Percentiles rank a stretch among this genome's conserved stretches.
Conservation (phyloP, 495 filamentous ascomycete genomes). For the Penicillium turbatum region DNA sequence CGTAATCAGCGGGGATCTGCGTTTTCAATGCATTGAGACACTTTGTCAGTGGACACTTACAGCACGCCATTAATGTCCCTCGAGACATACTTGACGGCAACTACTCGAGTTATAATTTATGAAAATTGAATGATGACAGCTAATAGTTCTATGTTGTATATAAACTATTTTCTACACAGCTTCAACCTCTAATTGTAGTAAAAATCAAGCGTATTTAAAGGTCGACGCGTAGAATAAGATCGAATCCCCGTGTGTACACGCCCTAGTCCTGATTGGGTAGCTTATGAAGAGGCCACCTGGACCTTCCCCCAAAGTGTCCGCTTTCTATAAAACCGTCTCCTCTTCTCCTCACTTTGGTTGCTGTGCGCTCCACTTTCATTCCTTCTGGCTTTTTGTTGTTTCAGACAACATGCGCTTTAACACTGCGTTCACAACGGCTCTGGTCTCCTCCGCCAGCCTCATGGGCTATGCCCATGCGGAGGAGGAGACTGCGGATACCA, state of each 20-base stretch:
- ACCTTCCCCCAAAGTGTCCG: slow-evolving; percentile 25
- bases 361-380: slow-evolving; percentile 26
- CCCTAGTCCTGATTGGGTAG: slow-evolving; percentile 36
- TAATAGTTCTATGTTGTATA: background rate
- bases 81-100: too few species aligned
- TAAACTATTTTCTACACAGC: background rate
- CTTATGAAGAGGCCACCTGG: slow-evolving; percentile 46
- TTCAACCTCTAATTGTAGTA: background rate
- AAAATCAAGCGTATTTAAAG: background rate
- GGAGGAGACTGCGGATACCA: slow-evolving; percentile 55
- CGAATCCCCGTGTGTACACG: slow-evolving; percentile 18
- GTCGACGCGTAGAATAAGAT: slow-evolving; percentile 14
- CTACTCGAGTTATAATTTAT: too few species aligned
- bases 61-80: background rate
- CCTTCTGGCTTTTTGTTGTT: slow-evolving; percentile 15
- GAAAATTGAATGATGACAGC: background rate
- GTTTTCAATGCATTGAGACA: background rate
- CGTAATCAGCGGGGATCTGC: slow-evolving; percentile 1
- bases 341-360: slow-evolving; percentile 24
- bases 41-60: background rate
- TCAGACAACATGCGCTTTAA: slow-evolving; percentile 69
- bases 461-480: slow-evolving; percentile 71
- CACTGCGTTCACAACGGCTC: slow-evolving; percentile 58
- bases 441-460: slow-evolving; percentile 65
- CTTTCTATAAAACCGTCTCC: slow-evolving; percentile 37